These are phyloP conservation scores for Paraurostyla sp. DNA, from an alignment of 73 alveolate genomes.

Conservation along the genomic window DNA sequence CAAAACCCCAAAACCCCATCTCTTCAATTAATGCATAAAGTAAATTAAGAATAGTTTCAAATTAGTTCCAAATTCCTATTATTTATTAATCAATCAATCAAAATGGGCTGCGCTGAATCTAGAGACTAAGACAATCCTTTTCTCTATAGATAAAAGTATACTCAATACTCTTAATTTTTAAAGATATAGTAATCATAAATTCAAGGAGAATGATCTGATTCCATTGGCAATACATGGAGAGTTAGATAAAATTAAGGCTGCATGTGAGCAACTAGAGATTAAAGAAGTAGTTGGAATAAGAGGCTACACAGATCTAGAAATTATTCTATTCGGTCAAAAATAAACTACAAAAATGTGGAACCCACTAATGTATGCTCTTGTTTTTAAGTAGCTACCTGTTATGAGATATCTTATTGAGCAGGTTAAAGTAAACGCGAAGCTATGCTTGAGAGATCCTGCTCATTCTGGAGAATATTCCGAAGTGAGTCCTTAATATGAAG, in stretches of 20 bases:
- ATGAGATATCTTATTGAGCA: neutral
- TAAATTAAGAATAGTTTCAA: too few relatives aligned
- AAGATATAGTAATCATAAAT: neutral
- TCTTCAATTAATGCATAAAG: too few relatives aligned
- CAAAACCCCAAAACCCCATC: too few relatives aligned
- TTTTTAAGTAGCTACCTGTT: neutral
- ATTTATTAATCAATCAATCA: neutral
- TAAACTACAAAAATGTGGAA: slow-evolving; percentile 42
- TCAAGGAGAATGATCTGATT: slow-evolving; percentile 39
- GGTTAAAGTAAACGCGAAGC: slow-evolving; percentile 1
- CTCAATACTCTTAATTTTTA: neutral
- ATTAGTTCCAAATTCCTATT: neutral
- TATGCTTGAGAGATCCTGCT: slow-evolving; percentile 49
- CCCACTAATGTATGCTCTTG: slow-evolving; percentile 35
- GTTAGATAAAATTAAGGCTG: slow-evolving; percentile 1
- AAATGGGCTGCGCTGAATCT: slow-evolving; percentile 14
- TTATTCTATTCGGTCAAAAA: slow-evolving; percentile 5
- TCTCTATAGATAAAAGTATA: neutral
- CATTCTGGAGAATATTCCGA: slow-evolving; percentile 33
- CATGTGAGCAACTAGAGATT: slow-evolving; percentile 17
- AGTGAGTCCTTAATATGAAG: slow-evolving; percentile 28
- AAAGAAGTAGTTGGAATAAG: slow-evolving; percentile 31
- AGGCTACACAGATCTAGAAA: neutral
- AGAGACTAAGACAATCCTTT: slow-evolving; percentile 19
- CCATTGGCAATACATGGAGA: slow-evolving; percentile 25